Evolutionary conservation across 495 filamentous ascomycete genomes (phyloP).

Genomic region (Penicillium waksmanii): DNA sequence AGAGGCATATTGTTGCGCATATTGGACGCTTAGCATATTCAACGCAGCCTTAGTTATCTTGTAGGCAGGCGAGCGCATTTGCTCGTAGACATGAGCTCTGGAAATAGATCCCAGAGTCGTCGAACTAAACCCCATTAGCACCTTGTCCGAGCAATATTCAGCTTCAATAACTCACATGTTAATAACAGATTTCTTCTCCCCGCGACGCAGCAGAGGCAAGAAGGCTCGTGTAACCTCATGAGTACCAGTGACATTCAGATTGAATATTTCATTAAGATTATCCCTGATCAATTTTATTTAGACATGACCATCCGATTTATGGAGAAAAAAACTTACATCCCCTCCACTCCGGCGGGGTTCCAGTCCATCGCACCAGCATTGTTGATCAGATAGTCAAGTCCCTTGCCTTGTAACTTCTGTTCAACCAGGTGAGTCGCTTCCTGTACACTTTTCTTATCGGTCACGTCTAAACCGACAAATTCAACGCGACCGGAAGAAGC

Average conservation of each 20-base stretch:
- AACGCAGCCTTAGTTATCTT: conserved; percentile 56
- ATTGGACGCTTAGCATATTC: conserved; percentile 55
- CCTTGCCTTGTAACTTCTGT: conserved; percentile 40
- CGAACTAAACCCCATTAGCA: conserved; percentile 17
- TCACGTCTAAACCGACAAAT: conserved; percentile 50
- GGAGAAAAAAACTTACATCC: conserved; percentile 34
- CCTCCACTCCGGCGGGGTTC: conserved; percentile 27
- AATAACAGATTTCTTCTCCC: conserved; percentile 46
- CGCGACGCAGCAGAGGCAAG: conserved; percentile 50
- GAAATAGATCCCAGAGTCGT: conserved; percentile 50
- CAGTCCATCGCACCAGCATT: conserved; percentile 46
- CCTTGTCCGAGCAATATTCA: background rate
- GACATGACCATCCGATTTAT: background rate
- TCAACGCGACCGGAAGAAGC: conserved; percentile 40
- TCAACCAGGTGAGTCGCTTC: conserved; percentile 42
- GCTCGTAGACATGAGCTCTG: conserved; percentile 21
- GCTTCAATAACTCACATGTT: conserved; percentile 44
- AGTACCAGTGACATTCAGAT: conserved; percentile 47
- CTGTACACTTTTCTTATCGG: conserved; percentile 43
- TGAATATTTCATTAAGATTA: conserved; percentile 43
- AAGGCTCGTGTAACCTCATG: conserved; percentile 49
- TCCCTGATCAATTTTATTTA: conserved; percentile 22
- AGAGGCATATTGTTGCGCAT: conserved; percentile 41
- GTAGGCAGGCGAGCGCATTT: conserved; percentile 44
- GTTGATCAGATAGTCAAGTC: conserved; percentile 57